Evolutionary conservation across 306 rosid genomes (phyloP).

Genomic region (Trifolium subterraneum): DNA sequence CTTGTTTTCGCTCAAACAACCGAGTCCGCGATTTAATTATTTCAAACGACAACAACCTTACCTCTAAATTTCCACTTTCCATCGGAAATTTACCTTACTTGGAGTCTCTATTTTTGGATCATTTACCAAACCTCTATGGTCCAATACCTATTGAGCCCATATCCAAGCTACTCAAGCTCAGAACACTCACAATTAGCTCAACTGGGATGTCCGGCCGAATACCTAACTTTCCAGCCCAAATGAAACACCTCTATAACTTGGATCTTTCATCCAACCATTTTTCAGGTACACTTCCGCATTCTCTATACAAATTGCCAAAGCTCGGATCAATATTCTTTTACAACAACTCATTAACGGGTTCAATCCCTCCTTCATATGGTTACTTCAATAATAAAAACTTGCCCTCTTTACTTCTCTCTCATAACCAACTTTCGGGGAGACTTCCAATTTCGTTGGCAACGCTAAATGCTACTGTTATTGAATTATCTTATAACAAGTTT

Average conservation of each 20-base stretch:
- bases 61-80: slow-evolving; percentile 55
- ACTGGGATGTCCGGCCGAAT: slow-evolving; percentile 14
- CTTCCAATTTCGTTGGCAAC: slow-evolving; percentile 51
- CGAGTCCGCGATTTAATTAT: slow-evolving; percentile 52
- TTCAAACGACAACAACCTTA: slow-evolving; percentile 2
- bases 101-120: slow-evolving; percentile 42
- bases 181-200: not conserved
- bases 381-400: slow-evolving; percentile 17
- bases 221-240: not conserved
- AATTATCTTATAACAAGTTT: slow-evolving; percentile 57
- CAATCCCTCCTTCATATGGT: slow-evolving; percentile 55
- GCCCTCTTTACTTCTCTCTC: slow-evolving; percentile 46
- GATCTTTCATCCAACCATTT: slow-evolving; percentile 1
- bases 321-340: not conserved
- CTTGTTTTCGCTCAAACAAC: slow-evolving; percentile 47
- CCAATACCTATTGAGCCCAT: not conserved
- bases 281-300: not conserved
- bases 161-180: slow-evolving; percentile 16
- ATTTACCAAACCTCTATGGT: slow-evolving; percentile 49
- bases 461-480: slow-evolving; percentile 6
- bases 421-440: slow-evolving; percentile 56
- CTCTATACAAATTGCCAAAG: not conserved
- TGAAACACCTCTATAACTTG: slow-evolving; percentile 2
- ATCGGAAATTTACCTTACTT: slow-evolving; percentile 62
- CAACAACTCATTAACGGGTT: slow-evolving; percentile 38